Evolutionary conservation across 2,329 filamentous ascomycete genomes (phyloP), one percentile per base, ranked within the genome.

Genomic region (Fonsecaea monophora): DNA sequence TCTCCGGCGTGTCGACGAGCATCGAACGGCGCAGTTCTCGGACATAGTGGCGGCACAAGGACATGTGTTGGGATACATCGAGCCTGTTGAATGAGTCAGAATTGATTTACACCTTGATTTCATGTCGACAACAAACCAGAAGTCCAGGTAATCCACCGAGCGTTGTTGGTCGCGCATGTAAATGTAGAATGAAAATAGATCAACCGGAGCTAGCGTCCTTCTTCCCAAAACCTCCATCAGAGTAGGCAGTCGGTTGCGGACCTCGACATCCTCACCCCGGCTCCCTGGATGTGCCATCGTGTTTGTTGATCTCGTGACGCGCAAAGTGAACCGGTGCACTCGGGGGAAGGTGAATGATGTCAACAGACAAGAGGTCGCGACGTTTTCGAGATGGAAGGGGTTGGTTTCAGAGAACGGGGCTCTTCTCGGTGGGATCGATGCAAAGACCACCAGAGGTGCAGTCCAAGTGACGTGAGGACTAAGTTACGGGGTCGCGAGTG

Each of bases 101-200:
- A 4, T 9, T 8, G 12, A 13, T 15, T 12, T n/a, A 32, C 21
- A 21, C 18, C 45, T 50, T 13, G 7, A 21, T 3, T 12, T n/a
- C 18, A n/a, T 34, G 8, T 9, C n/a, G 12, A 12, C 37, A 55
- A 77, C 87, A 66, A 83, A 98, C 95, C 96, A 99, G 80, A 99
- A 99, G 78, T 99, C 95, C 50, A 99, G 83, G 75, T 99, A 99
- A 76, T 99, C 95, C 12, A 99, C 95, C 7, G 94, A 97, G 78
- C 94, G 89, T 80, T 99, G 95, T 80, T 97, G 94, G 79, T 99
- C 96, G 75, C 95, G 89, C 95, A 99, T 99, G 81, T 97, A 99
- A 74, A 99, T 99, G 81, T 99, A 99, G 83, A 99, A 99, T 1
- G 94, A 97, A 80, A 97, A 99, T 10, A 99, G 85, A 76, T 99